Evolutionary conservation across 1,284 basidiomycete genomes (phyloP).

Genomic region (Cryptococcus sp.): DNA sequence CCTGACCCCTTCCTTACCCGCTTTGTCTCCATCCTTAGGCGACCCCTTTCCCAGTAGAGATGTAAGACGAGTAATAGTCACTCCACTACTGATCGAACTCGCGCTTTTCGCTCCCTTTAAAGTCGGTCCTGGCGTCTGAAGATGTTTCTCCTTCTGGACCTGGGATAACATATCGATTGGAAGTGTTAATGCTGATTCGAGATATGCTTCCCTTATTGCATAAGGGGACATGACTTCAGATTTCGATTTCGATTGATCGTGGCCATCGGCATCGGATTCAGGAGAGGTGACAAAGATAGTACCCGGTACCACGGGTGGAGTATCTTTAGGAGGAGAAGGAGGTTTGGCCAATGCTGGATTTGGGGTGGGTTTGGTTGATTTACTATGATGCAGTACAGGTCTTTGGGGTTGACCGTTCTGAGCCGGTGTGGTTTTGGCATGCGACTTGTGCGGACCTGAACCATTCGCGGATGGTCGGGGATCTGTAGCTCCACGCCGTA

Average conservation of each 20-base stretch:
- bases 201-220: slow-evolving; percentile 32
- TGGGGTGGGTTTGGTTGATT: not conserved
- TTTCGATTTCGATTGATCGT: not conserved
- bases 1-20: not conserved
- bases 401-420: not conserved
- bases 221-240: slow-evolving; percentile 1
- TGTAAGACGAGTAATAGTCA: slow-evolving; percentile 6
- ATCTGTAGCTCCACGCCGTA: not conserved
- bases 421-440: not conserved
- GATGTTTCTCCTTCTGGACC: not conserved
- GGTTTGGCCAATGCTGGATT: not conserved
- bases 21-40: not conserved
- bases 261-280: not conserved
- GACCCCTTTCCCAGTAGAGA: slow-evolving; percentile 2
- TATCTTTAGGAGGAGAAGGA: not conserved
- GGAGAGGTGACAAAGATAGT: not conserved
- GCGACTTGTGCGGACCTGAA: not conserved
- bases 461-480: not conserved
- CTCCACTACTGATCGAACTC: slow-evolving; percentile 1
- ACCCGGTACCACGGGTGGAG: not conserved
- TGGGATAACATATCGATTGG: slow-evolving; percentile 35
- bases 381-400: not conserved
- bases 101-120: not conserved
- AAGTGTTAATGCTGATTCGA: slow-evolving; percentile 27
- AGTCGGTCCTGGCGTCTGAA: not conserved